Evolutionary conservation across 768 basidiomycete species (phyloP).

Genomic region (Tricholoma sp.): DNA sequence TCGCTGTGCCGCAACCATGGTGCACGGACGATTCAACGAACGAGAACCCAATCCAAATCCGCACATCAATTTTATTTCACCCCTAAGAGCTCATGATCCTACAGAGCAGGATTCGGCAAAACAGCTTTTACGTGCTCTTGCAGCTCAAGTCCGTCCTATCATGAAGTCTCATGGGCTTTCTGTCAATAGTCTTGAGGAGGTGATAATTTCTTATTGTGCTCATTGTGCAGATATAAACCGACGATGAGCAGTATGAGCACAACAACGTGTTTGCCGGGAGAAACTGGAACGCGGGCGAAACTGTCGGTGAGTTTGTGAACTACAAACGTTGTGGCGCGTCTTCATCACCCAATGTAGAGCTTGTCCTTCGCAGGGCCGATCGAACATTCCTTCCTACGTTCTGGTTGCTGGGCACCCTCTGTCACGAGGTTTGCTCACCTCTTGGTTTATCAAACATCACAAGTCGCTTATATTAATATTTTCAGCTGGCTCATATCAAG

Average conservation of each 20-base stretch:
- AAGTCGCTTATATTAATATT: background rate
- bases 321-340: background rate
- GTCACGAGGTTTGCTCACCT: conserved; percentile 63
- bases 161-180: conserved; percentile 77
- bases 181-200: conserved; percentile 82
- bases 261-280: conserved; percentile 76
- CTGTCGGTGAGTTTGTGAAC: conserved; percentile 45
- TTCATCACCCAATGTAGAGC: conserved; percentile 40
- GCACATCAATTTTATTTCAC: conserved; percentile 69
- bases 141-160: conserved; percentile 76
- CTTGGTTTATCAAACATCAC: background rate
- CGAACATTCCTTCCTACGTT: conserved; percentile 59
- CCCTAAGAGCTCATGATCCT: conserved; percentile 38
- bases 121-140: conserved; percentile 71
- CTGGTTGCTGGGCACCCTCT: conserved; percentile 72
- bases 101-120: conserved; percentile 56
- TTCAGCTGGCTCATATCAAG: conserved; percentile 78
- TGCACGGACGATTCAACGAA: conserved; percentile 69
- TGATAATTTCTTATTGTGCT: conserved; percentile 21
- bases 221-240: background rate
- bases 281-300: conserved; percentile 84
- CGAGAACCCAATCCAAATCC: conserved; percentile 69
- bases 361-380: conserved; percentile 60
- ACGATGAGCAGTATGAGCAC: conserved; percentile 57
- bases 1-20: too few species aligned